Evolutionary conservation across 768 basidiomycete species (phyloP), one percentile per base, ranked within the genome.

Genomic region (Daedaleopsis nitida): DNA sequence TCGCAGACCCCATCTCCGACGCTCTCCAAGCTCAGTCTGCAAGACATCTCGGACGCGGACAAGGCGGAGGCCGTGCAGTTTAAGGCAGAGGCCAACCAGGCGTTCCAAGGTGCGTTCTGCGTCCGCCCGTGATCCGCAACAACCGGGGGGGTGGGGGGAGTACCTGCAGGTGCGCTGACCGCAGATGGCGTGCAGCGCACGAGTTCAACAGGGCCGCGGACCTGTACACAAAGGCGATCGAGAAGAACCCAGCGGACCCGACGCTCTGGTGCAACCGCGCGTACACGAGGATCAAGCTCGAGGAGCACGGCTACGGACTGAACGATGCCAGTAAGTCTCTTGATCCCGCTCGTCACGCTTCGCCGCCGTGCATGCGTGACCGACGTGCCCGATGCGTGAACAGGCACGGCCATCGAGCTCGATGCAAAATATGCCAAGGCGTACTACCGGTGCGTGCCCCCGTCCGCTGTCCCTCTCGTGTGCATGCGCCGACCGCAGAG

Each of bases 181-280:
- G 23, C 7, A 13, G 34, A n/a, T 23, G 32, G 21, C 35, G 32
- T 42, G 79, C 59, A 81, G 92, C 75, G 50, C 90, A 93, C 72
- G 86, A 91, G 67, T 98, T 95, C 72, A 80, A 81, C 21, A 73
- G 76, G 16, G 94, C 96, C 12, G 87, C 90, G 11, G 80, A 83
- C 43, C 75, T 97, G 39, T 99, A 98, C 73, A 83, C 89, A 2
- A 76, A 86, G 39, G 93, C 96, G 2, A 91, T 98, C 66, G 86
- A 89, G 65, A 83, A 88, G 70, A 95, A 99, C 72, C 95, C 94
- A 0, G 78, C 80, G 57, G 96, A 98, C 68, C 78, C 94, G 55
- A 95, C 94, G 14, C 74, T 96, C 55, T 98, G 92, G 91, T 95
- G 91, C 71, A 98, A 98, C 75, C 84, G 96, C 39, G 94, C 97